These are phyloP conservation scores for Nakaseomyces bracarensis DNA, from an alignment of 1,139 yeast genomes.

Conservation along the genomic window DNA sequence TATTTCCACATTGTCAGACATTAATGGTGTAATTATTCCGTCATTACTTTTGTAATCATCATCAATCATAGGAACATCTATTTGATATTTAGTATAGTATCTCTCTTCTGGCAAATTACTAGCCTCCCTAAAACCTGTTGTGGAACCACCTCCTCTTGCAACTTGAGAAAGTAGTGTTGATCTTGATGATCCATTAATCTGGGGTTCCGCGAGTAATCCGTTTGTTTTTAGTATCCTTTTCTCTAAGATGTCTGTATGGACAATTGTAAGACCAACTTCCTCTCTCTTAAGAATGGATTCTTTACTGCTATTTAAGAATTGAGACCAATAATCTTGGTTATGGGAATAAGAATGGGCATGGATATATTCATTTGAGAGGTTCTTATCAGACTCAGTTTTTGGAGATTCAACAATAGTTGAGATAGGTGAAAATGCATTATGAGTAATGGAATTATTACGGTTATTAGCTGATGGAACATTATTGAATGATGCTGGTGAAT, in stretches of 20 bases:
- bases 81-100: slow-evolving; percentile 16
- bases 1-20: slow-evolving; percentile 7
- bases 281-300: slow-evolving; percentile 71
- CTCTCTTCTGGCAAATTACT: slow-evolving; percentile 16
- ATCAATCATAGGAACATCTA: slow-evolving; percentile 14
- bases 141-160: slow-evolving; percentile 47
- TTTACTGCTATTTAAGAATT: slow-evolving; percentile 43
- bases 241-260: slow-evolving; percentile 45
- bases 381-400: background rate
- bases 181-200: slow-evolving; percentile 35
- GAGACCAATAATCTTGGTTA: background rate
- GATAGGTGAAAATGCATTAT: background rate
- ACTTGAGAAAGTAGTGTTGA: slow-evolving; percentile 39
- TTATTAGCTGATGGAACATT: background rate
- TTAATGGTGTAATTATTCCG: slow-evolving; percentile 4
- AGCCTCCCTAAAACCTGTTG: slow-evolving; percentile 34
- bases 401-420: background rate
- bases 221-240: slow-evolving; percentile 37
- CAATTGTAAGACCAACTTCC: slow-evolving; percentile 34
- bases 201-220: slow-evolving; percentile 55
- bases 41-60: slow-evolving; percentile 12
- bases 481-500: background rate
- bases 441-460: background rate
- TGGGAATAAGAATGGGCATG: background rate
- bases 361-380: background rate